Percentiles rank a stretch among this genome's conserved stretches.
These are phyloP conservation scores for Aspergillus ibericus DNA, from an alignment of 2,329 filamentous ascomycete genomes.

Conservation along the genomic window DNA sequence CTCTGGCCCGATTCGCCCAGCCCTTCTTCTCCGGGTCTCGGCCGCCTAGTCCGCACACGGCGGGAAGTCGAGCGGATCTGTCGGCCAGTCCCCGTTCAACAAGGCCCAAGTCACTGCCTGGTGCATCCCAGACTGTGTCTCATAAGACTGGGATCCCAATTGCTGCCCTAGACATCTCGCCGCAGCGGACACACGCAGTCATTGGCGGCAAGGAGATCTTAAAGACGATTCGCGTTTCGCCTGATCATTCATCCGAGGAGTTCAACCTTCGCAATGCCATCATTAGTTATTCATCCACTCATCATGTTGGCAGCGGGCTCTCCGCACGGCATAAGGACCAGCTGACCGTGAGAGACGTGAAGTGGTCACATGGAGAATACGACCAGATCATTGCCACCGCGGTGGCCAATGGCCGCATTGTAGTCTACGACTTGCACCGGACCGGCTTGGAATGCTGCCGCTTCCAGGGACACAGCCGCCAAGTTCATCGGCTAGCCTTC, in stretches of 20 bases:
- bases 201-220: slow-evolving; percentile 66
- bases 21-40: slow-evolving; percentile 56
- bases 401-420: slow-evolving; percentile 64
- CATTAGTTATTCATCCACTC: slow-evolving; percentile 56
- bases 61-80: slow-evolving; percentile 32
- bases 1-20: slow-evolving; percentile 54
- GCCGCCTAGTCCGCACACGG: slow-evolving; percentile 53
- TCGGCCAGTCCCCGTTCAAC: slow-evolving; percentile 32
- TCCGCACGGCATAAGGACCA: slow-evolving; percentile 57
- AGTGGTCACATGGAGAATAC: slow-evolving; percentile 65
- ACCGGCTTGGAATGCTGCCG: slow-evolving; percentile 61
- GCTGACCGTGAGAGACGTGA: slow-evolving; percentile 64
- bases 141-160: slow-evolving; percentile 67
- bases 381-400: slow-evolving; percentile 63
- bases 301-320: slow-evolving; percentile 46
- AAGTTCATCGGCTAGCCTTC: slow-evolving; percentile 66
- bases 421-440: slow-evolving; percentile 64
- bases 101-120: slow-evolving; percentile 43
- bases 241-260: slow-evolving; percentile 60
- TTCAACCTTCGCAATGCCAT: slow-evolving; percentile 64
- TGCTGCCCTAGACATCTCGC: slow-evolving; percentile 63
- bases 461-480: slow-evolving; percentile 64
- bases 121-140: slow-evolving; percentile 56
- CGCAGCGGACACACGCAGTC: slow-evolving; percentile 62
- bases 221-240: slow-evolving; percentile 62